phyloP scores from a whole-genome alignment of 371 early-diverging fungal species.

The Rhizomucor pusillus region DNA sequence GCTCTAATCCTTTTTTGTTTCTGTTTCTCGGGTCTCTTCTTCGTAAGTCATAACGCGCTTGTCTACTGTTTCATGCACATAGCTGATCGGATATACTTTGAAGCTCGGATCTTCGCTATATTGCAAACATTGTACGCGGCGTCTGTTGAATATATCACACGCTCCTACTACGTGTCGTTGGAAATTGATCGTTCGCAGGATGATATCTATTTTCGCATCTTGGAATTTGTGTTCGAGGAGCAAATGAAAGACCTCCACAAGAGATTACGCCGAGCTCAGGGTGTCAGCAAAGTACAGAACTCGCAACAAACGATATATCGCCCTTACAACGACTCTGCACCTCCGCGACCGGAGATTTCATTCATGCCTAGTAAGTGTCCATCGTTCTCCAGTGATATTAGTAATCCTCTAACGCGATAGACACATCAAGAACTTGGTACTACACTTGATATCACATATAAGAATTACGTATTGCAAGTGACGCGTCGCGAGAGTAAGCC shows the following conservation, averaged over 20 bases:
- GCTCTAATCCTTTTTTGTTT: background rate
- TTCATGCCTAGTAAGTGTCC: constrained; percentile 6
- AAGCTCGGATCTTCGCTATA: background rate
- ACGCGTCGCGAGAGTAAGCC: background rate
- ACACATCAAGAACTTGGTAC: background rate
- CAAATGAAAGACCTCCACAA: constrained; percentile 2
- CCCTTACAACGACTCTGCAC: background rate
- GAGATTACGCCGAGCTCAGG: constrained; percentile 1
- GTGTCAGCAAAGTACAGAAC: background rate
- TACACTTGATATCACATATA: background rate
- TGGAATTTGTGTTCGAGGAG: background rate
- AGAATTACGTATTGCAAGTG: constrained; percentile 1
- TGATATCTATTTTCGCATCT: constrained; percentile 1
- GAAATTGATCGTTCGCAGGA: background rate
- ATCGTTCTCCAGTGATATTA: too few relatives aligned
- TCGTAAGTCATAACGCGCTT: background rate
- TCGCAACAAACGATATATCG: background rate
- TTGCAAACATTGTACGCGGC: background rate
- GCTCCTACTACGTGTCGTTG: background rate
- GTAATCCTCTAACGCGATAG: too few relatives aligned
- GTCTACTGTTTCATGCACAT: background rate
- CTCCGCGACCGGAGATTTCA: background rate
- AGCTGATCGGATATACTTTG: background rate
- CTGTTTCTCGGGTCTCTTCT: background rate
- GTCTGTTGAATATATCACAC: background rate